Base-by-base conservation (phyloP, 2,329 filamentous ascomycete species). In the Ophiostoma sp. region DNA sequence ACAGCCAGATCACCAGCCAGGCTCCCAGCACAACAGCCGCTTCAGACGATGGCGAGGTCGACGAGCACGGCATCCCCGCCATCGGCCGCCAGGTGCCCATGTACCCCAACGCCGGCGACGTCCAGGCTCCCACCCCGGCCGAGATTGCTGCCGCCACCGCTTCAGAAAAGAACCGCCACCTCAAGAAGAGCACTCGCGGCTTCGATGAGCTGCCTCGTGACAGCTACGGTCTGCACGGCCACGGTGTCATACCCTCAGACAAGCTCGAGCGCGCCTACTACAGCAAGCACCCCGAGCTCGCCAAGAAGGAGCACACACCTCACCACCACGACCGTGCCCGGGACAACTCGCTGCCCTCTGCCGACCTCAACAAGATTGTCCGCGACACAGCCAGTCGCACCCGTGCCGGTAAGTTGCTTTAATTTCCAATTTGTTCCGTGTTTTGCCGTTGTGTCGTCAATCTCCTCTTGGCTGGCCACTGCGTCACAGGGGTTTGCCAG, bases 31-130 rank as follows among this genome's bases (percentile, higher is more conserved):
- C 85, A 68, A 70, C 69, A 84, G 84, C 8, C 71, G 72, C 60
- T 13, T 83, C 83, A 70, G 82, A 84, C 65, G 80, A 79, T 57
- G 81, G 89, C 73, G 90, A 90, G 23, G 91, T 94, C 65, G 91
- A 95, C 67, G 91, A 95, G 73, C 89, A 93, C 70, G 94, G 94
- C 31, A 97, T 97, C 75, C 94, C 94, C 1, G 92, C 96, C 77
- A 95, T 97, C 74, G 94, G 94, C 67, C 88, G 92, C 76, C 90
- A 94, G 77, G 94, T 99, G 54, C 95, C 95, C 67, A 95, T 99
- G 92, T 90, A 95, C 77, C 91, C 90, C 69, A 88, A 95, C 78
- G 92, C 95, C 62, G 95, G 95, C 72, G 94, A 98, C 78, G 95
- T 98, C 11, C 95, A 99, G 81, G 95, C 95, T 17, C 95, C 95